Evolutionary conservation across 1,284 basidiomycete genomes (phyloP), one percentile per base, ranked within the genome.

Genomic region (Laetiporus sulphureus): DNA sequence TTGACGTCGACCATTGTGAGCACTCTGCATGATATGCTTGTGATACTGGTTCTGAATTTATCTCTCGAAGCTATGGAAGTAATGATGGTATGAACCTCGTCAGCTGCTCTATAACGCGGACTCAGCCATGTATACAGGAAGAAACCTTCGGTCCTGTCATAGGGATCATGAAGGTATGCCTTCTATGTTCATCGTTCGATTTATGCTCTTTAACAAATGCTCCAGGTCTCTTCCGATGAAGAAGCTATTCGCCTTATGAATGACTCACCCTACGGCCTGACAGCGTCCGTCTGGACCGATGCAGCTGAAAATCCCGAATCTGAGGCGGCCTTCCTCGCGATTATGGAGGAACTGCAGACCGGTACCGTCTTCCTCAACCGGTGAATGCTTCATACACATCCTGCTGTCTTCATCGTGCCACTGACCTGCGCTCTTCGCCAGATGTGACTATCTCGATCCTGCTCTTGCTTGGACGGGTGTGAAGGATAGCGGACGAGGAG

Each of bases 311-410:
- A 79, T 42, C 56, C 69, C 0, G 74, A 77, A 20, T 84, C 81
- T 1, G 73, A 85, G 44, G 61, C 68, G 3, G 80, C 76, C 0
- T 95, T 95, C 66, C 58, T 85, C 46, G 64, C 60, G 41, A 69
- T 97, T 36, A 77, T 73, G 1, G 81, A 88, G 45, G 77, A 82
- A 49, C 64, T 97, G 34, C 81, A 94, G 50, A 82, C 84, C 0
- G 94, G 94, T 2, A 97, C 93, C 0, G 92, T 97, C 3, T 97
- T 91, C 64, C 62, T 95, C 55, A 97, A 97, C 66, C 72, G 89
- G 71, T 78, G 45, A 21, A 57, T 21, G 11, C 20, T 20, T 12
- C 12, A 7, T 18, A 6, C 15, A 13, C 2, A 31, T 22, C 31
- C 15, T 36, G 24, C 39, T n/a, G 31, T 15, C 12, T 7, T n/a